Evolutionary conservation across 2,329 filamentous ascomycete genomes (phyloP), one percentile per base, ranked within the genome.

Genomic region (Stenocarpella maydis): DNA sequence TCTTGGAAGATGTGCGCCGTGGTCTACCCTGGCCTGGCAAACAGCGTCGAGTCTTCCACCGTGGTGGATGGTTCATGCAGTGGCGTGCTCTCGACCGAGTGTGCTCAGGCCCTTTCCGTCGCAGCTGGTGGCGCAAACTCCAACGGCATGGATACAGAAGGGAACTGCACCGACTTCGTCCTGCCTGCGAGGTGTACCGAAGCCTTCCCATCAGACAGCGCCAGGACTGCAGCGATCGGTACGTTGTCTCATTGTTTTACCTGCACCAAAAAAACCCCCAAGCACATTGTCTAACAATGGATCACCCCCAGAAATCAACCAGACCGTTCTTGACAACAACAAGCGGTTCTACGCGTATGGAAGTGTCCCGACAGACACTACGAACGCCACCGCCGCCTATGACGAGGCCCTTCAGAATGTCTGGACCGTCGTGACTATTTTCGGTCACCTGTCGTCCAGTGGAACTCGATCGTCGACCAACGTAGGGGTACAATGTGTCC

Each of bases 341-440:
- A 69, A 69, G n/a, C 67, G 58, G 9, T 69, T 69, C 37, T 69
- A 65, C 60, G 67, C 67, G 8, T 65, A 49, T n/a, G 67, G 58
- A 14, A 69, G 58, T 31, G 15, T 17, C 31, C 58, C 58, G 3
- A 49, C 39, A 12, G 49, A 69, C 41, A 49, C 58, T 21, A 37
- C 41, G 19, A 55, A 69, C 39, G 31, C 31, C 34, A 58, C 49
- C n/a, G 28, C 66, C 8, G 67, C 58, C 10, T 19, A 28, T 21
- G 19, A 49, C 17, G 67, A 55, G n/a, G 67, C 67, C 14, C 26
- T 15, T 21, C 45, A 69, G 41, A 69, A 69, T 10, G 50, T 65
- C 4, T 65, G 60, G 60, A 37, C 60, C 7, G 67, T 69, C 31
- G 34, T 69, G 21, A 69, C 60, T 10, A 64, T 69, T 4, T 69